phyloP scores from a whole-genome alignment of 140 eudicot genomes.

The Cichorium intybus region DNA sequence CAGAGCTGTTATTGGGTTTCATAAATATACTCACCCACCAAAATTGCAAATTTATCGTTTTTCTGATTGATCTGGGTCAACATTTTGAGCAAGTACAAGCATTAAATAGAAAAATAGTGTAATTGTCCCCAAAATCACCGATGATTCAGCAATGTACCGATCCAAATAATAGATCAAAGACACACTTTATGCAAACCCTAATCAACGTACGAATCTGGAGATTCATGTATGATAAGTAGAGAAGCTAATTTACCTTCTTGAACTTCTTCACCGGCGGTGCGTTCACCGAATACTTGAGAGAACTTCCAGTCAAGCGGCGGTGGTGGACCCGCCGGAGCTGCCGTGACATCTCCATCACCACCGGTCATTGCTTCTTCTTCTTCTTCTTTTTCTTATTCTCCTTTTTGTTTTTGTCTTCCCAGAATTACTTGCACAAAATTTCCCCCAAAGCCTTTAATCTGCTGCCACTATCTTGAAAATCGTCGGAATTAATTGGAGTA shows the following conservation, averaged over 20 bases:
- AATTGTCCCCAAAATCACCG: conserved; percentile 8
- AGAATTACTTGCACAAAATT: too few species aligned
- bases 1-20: too few species aligned
- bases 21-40: too few species aligned
- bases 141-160: conserved; percentile 26
- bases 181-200: conserved; percentile 35
- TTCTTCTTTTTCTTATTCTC: conserved; percentile 9
- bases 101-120: conserved; percentile 14
- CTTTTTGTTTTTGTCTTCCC: too few species aligned
- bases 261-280: conserved; percentile 97
- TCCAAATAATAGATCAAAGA: conserved; percentile 24
- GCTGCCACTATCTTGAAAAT: too few species aligned
- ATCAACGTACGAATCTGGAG: conserved; percentile 13
- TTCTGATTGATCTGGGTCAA: conserved; percentile 14
- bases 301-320: conserved; percentile 94
- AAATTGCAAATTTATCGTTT: conserved; percentile 11
- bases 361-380: conserved; percentile 49
- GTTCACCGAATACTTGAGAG: conserved; percentile 98
- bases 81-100: conserved; percentile 2
- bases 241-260: conserved; percentile 72
- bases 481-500: too few species aligned
- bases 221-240: not conserved
- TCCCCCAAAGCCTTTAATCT: too few species aligned
- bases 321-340: conserved; percentile 59
- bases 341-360: conserved; percentile 62